These are phyloP conservation scores for Fomitiporia mediterranea DNA, from an alignment of 1,284 basidiomycete species.

Conservation along the genomic window DNA sequence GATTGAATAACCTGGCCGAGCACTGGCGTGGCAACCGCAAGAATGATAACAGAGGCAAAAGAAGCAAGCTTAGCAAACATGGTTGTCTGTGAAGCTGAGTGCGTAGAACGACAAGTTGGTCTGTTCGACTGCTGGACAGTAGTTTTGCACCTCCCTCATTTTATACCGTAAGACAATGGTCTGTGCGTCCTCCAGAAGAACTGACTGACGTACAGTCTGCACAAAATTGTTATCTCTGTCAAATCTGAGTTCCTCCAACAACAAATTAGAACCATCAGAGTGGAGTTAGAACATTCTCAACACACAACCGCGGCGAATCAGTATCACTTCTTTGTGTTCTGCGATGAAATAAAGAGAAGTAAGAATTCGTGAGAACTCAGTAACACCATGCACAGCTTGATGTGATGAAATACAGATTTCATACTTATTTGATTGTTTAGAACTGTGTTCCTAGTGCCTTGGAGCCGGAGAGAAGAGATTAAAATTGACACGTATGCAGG, in stretches of 20 bases:
- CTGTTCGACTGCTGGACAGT: not conserved
- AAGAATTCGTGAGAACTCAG: not conserved
- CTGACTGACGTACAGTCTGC: too few relatives aligned
- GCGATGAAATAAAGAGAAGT: not conserved
- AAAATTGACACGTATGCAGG: not conserved
- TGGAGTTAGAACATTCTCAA: not conserved
- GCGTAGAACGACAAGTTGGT: not conserved
- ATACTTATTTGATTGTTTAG: not conserved
- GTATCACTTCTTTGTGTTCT: not conserved
- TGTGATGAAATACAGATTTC: not conserved
- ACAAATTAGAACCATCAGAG: not conserved
- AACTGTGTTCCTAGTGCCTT: not conserved
- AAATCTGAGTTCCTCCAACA: too few relatives aligned
- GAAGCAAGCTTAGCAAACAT: conserved; percentile 13
- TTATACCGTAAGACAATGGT: not conserved
- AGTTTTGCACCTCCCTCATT: not conserved
- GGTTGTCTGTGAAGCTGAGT: not conserved
- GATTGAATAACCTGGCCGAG: not conserved
- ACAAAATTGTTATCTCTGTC: too few relatives aligned
- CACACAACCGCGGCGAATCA: not conserved
- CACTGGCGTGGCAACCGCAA: conserved; percentile 14
- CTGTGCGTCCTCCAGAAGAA: conserved; percentile 1
- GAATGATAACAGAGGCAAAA: conserved; percentile 2
- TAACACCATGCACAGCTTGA: not conserved
- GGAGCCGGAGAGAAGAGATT: not conserved